phyloP scores from a whole-genome alignment of 495 filamentous ascomycete genomes.

The Penicillium psychrofluorescens region DNA sequence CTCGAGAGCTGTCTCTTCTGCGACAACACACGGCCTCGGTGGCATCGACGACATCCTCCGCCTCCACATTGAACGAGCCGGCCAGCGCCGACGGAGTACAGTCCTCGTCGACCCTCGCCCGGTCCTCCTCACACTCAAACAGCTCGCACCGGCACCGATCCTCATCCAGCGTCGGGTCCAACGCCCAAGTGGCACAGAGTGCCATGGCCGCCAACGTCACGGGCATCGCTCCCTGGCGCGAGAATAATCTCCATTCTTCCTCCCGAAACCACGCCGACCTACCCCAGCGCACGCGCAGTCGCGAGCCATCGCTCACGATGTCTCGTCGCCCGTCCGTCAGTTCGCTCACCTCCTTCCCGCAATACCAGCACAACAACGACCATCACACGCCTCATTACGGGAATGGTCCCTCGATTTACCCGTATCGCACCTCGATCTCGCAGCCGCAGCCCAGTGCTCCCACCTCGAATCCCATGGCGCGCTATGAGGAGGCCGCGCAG shows the following conservation, averaged over 20 bases:
- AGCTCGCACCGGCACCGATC: constrained; percentile 55
- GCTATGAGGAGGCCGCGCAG: constrained; percentile 65
- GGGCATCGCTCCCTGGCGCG: constrained; percentile 42
- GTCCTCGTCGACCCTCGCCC: constrained; percentile 40
- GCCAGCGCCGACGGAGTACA: constrained; percentile 29
- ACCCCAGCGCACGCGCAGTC: constrained; percentile 24
- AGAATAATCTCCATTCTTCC: constrained; percentile 17
- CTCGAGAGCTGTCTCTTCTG: constrained; percentile 72
- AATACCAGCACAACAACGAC: constrained; percentile 24
- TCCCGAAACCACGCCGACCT: no score
- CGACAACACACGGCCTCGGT: constrained; percentile 78
- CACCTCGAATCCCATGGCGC: constrained; percentile 14
- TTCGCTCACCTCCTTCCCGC: constrained; percentile 25
- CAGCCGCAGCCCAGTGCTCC: constrained; percentile 19
- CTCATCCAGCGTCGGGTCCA: constrained; percentile 53
- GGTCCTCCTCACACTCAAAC: constrained; percentile 42
- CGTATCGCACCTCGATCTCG: constrained; percentile 25
- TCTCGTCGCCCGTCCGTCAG: constrained; percentile 36
- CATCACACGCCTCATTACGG: constrained; percentile 11
- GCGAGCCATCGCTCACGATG: constrained; percentile 31
- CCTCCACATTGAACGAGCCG: constrained; percentile 53
- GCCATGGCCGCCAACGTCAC: constrained; percentile 35
- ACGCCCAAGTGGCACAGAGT: constrained; percentile 38
- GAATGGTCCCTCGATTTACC: constrained; percentile 19
- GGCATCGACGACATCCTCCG: constrained; percentile 71